Conservation (phyloP, 2,329 filamentous ascomycete species). For the Neophaeococcomyces mojaviensis region DNA sequence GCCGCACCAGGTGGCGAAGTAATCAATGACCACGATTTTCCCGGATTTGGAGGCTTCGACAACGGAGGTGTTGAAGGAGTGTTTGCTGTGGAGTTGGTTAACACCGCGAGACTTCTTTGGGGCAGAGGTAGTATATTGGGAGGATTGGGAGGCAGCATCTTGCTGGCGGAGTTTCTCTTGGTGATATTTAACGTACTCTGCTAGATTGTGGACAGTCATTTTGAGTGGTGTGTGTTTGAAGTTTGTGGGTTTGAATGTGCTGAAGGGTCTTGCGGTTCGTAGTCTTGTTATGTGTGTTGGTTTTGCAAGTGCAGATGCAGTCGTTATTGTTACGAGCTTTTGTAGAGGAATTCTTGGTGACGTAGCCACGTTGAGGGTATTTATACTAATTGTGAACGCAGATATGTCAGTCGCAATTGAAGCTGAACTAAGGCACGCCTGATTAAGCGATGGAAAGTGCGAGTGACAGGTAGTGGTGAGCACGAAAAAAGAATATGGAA, state of each 20-base stretch:
- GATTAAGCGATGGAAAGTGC: slow-evolving; percentile 7
- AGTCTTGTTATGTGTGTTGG: background rate
- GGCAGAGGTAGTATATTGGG: slow-evolving; percentile 8
- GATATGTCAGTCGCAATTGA: background rate
- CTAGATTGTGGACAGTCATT: slow-evolving; percentile 39
- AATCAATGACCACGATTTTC: slow-evolving; percentile 70
- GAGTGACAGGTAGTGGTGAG: slow-evolving; percentile 7
- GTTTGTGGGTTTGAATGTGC: slow-evolving; percentile 28
- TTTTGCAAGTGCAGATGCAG: slow-evolving; percentile 3
- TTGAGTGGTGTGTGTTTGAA: slow-evolving; percentile 37
- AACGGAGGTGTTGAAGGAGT: slow-evolving; percentile 52
- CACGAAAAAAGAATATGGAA: background rate
- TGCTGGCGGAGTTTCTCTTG: slow-evolving; percentile 22
- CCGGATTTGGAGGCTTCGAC: slow-evolving; percentile 39
- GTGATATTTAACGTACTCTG: slow-evolving; percentile 26
- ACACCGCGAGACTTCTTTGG: slow-evolving; percentile 19
- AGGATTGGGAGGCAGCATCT: slow-evolving; percentile 17
- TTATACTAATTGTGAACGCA: slow-evolving; percentile 11
- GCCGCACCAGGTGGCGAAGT: slow-evolving; percentile 84
- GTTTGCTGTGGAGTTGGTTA: slow-evolving; percentile 41
- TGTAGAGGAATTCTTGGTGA: slow-evolving; percentile 14
- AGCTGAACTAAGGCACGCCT: slow-evolving; percentile 1
- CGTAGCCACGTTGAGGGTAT: slow-evolving; percentile 25
- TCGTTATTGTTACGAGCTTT: slow-evolving; percentile 15
- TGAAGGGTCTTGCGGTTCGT: slow-evolving; percentile 24